phyloP scores from a whole-genome alignment of 768 basidiomycete species.

The Termitomyces sp. region DNA sequence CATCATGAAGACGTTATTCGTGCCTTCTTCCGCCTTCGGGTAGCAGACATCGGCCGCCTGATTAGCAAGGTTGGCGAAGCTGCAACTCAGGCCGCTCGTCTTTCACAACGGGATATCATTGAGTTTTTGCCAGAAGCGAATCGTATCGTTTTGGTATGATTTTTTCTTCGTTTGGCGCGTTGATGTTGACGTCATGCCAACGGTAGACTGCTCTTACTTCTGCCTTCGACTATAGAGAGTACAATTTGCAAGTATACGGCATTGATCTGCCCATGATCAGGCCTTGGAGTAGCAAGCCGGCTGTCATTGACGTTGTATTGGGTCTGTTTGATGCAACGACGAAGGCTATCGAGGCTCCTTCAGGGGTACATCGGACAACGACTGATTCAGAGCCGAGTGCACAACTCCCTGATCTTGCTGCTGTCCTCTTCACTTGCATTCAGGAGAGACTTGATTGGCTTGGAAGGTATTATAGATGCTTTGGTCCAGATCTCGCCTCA shows the following conservation, averaged over 20 bases:
- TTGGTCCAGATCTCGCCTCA: neutral
- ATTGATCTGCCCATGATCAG: conserved; percentile 63
- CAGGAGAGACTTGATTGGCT: conserved; percentile 70
- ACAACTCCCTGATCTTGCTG: conserved; percentile 64
- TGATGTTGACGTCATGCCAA: neutral
- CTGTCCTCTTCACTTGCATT: conserved; percentile 56
- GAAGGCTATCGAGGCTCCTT: conserved; percentile 35
- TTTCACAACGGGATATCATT: conserved; percentile 36
- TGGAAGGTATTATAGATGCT: conserved; percentile 34
- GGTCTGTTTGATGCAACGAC: conserved; percentile 68
- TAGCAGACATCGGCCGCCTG: conserved; percentile 60
- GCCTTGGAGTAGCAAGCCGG: conserved; percentile 78
- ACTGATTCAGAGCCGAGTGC: conserved; percentile 33
- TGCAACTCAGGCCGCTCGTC: conserved; percentile 36
- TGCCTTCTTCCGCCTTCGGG: conserved; percentile 74
- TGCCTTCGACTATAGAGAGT: conserved; percentile 68
- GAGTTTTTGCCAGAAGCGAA: conserved; percentile 62
- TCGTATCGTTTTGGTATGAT: conserved; percentile 58
- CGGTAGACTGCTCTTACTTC: conserved; percentile 65
- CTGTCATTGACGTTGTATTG: conserved; percentile 62
- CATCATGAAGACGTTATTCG: conserved; percentile 74
- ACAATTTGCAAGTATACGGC: conserved; percentile 72
- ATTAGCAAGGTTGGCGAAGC: conserved; percentile 55
- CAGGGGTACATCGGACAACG: conserved; percentile 19
- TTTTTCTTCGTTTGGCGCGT: neutral